These are phyloP conservation scores for Bipolaris cookei DNA, from an alignment of 2,329 filamentous ascomycete genomes.

Conservation along the genomic window DNA sequence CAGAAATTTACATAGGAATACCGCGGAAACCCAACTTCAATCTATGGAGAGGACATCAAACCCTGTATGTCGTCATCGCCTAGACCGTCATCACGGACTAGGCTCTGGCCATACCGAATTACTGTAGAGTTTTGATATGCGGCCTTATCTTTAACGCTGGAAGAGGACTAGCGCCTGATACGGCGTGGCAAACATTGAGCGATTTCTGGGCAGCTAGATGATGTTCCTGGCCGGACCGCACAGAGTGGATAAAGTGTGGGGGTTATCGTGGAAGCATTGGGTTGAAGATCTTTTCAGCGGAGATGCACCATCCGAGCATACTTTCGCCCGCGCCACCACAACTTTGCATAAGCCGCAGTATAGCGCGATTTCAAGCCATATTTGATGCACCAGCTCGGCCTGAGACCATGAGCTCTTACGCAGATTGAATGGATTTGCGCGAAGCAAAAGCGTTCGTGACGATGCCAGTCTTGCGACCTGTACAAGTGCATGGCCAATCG, in stretches of 20 bases:
- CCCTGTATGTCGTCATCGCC: constrained; percentile 27
- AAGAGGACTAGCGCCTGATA: constrained; percentile 32
- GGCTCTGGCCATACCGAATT: constrained; percentile 12
- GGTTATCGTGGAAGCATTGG: constrained; percentile 3
- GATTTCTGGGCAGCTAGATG: constrained; percentile 12
- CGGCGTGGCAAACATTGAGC: constrained; percentile 10
- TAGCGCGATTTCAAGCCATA: neutral
- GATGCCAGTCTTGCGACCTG: neutral
- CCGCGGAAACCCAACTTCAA: constrained; percentile 27
- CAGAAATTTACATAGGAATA: constrained; percentile 13
- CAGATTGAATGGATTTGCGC: neutral
- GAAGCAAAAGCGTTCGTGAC: no score
- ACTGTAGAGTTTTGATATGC: constrained; percentile 31
- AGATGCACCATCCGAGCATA: constrained; percentile 22
- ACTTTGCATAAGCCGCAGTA: neutral
- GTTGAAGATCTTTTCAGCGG: constrained; percentile 18
- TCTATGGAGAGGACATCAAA: constrained; percentile 31
- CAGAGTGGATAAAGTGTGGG: constrained; percentile 22
- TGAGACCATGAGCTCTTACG: neutral
- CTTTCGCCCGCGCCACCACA: neutral
- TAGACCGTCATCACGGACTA: constrained; percentile 8
- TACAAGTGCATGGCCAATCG: neutral
- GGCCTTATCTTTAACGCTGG: constrained; percentile 43
- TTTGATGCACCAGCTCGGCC: neutral
- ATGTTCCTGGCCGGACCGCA: constrained; percentile 21